Conservation (phyloP, 1,284 basidiomycete genomes). For the Ceratorhiza oryzae-sativae region DNA sequence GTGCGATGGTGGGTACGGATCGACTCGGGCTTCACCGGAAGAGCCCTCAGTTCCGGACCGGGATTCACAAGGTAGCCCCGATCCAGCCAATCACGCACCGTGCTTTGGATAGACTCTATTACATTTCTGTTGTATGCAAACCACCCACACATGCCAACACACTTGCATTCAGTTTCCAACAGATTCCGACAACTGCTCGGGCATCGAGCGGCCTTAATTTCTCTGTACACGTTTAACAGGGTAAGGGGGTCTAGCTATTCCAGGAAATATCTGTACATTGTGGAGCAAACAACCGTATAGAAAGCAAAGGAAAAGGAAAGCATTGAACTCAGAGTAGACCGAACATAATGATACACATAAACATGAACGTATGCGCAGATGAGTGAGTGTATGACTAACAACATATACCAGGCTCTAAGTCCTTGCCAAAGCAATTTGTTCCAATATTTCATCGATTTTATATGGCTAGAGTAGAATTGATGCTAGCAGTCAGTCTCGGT, state of each 20-base stretch:
- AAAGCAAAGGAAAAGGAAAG: background rate
- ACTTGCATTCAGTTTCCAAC: no score
- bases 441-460: constrained; percentile 45
- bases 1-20: constrained; percentile 30
- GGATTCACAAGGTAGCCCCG: constrained; percentile 24
- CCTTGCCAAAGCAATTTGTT: constrained; percentile 41
- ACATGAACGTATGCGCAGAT: background rate
- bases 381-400: background rate
- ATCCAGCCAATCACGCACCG: constrained; percentile 17
- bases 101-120: no score
- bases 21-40: constrained; percentile 28
- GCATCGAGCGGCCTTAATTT: no score
- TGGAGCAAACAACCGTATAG: constrained; percentile 1
- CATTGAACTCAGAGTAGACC: background rate
- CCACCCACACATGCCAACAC: no score
- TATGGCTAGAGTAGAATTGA: constrained; percentile 45
- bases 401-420: constrained; percentile 3
- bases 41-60: constrained; percentile 11
- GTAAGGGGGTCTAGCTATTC: background rate
- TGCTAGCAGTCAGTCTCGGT: background rate
- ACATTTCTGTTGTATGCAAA: no score
- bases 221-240: no score
- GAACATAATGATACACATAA: constrained; percentile 33
- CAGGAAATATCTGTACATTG: background rate
- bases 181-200: no score